Base-by-base conservation (phyloP, 1,139 yeast species). In the Scheffersomyces illinoinensis region DNA sequence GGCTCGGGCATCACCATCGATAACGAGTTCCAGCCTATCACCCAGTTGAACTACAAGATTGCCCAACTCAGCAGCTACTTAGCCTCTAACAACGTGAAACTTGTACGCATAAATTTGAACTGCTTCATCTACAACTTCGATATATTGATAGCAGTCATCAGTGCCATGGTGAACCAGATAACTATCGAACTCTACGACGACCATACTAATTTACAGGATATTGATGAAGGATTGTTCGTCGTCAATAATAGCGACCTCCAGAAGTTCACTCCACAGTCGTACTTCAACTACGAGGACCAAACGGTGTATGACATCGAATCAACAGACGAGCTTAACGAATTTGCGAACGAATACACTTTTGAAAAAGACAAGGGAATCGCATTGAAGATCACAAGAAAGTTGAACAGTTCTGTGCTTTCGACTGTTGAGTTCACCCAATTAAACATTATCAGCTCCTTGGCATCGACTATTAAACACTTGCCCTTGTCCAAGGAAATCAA, bases 361-460 rank as follows among this genome's bases (percentile, higher is more conserved):
- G 72, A 65, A 18, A 76, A 76, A 55, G 84, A 81, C 64, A 74
- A 71, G 56, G 85, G 85, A 0, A 72, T 76, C 3, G 76, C 82
- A 1, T 56, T 81, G 20, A 69, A 69, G 51, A 57, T 75, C 12
- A 66, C 71, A 12, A 62, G 67, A 5, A 66, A 66, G 46, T 57
- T 66, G 18, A 70, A 69, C 19, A 64, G 65, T 19, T 69, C 67
- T 46, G 68, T 73, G 6, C 56, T 68, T 19, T 66, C 75, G 1
- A 65, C 69, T 20, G 70, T 74, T 10, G 77, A 72, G 21, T 89
- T 83, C 68, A 83, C 86, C 19, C 92, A 88, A 61, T 76, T 84
- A 60, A 87, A 86, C 64, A 75, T 90, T 57, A 87, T 88, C 17
- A 85, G 91, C 61, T 78, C 88, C 1, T 75, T 88, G 18, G 89